Base-by-base conservation (phyloP, 2,329 filamentous ascomycete genomes). In the Diaporthe vexans region DNA sequence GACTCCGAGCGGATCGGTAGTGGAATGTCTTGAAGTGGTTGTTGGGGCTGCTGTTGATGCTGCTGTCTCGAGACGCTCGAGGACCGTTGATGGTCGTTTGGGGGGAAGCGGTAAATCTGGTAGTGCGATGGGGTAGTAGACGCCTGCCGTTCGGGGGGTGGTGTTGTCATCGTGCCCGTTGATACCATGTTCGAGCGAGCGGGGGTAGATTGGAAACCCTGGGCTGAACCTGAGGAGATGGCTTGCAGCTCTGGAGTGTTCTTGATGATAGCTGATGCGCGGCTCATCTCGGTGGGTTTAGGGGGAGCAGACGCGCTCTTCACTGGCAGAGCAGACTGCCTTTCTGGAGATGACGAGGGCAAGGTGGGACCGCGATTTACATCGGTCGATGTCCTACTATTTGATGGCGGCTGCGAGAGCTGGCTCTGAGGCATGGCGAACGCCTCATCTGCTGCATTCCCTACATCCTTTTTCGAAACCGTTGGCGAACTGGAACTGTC, bases 91-190 rank as follows among this genome's bases (percentile, higher is more conserved):
- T 84, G 81, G 40, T 85, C 84, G 43, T 80, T 76, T n/a, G 82
- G 75, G 9, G 85, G 84, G 75, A 87, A 87, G 26, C 84, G 83
- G 73, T 86, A 84, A 8, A 86, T 80, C 19, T 82, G 85, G 40
- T 82, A 84, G 57, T 78, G 81, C 26, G 75, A 91, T 67, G 85
- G 86, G 77, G 88, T 87, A 19, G 46, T 63, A 26, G 74, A 72
- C 11, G 63, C 52, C 24, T 75, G 74, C 75, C 87, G 87, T 78
- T 90, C 91, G 10, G 85, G 82, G 5, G 86, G 85, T 15, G 88
- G 85, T 15, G 86, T 88, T 4, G 95, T 97, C 92, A 97, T 96
- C 0, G 95, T 97, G 17, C 95, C 95, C 77, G 88, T 90, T 19
- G 90, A 91, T 37, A 91, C 81, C 83, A 86, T 87, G 26, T 63